phyloP scores from a whole-genome alignment of 2,329 filamentous ascomycete genomes.

The Hymenoscyphus occultus region DNA sequence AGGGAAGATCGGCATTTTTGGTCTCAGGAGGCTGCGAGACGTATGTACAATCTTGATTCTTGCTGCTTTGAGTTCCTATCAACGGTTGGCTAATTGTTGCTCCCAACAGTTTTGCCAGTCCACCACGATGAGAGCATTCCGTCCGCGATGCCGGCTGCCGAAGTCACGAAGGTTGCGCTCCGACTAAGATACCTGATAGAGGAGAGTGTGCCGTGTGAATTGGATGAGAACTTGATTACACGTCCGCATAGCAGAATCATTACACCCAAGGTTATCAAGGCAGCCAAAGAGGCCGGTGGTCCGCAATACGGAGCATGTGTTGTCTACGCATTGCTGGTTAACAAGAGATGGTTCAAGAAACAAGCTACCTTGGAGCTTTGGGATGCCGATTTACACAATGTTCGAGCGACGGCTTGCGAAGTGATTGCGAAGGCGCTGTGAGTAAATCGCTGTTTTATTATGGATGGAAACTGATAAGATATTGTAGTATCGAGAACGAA shows the following conservation, averaged over 20 bases:
- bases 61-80: background rate
- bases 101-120: conserved; percentile 60
- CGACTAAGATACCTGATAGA: conserved; percentile 89
- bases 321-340: conserved; percentile 40
- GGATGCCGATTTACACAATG: conserved; percentile 80
- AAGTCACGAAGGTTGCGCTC: conserved; percentile 87
- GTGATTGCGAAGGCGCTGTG: conserved; percentile 80
- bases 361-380: conserved; percentile 82
- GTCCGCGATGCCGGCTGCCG: conserved; percentile 68
- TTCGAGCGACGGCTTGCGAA: conserved; percentile 81
- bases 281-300: conserved; percentile 79
- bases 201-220: conserved; percentile 83
- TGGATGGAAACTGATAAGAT: background rate
- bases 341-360: conserved; percentile 68
- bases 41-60: conserved; percentile 19
- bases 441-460: conserved; percentile 26
- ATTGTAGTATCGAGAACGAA: conserved; percentile 73
- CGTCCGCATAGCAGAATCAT: conserved; percentile 82
- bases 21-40: conserved; percentile 32
- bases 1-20: conserved; percentile 28
- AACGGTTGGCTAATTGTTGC: background rate
- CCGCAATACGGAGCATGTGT: conserved; percentile 74
- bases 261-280: conserved; percentile 72
- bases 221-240: conserved; percentile 72
- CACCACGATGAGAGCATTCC: conserved; percentile 56